Conservation (phyloP, 179 eudicot genomes). For the Actinidia chinensis region DNA sequence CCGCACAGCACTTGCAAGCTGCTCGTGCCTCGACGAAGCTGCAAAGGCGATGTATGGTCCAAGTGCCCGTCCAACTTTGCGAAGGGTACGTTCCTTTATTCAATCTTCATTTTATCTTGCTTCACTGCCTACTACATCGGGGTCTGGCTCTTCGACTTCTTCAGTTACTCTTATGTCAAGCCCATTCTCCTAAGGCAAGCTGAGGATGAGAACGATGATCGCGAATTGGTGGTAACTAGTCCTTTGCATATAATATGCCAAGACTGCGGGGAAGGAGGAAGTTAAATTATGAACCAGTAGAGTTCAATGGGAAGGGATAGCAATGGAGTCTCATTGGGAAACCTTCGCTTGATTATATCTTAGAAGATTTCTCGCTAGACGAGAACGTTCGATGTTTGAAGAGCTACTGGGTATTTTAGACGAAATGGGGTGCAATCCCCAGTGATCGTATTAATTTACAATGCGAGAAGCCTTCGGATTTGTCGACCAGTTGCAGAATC, state of each 20-base stretch:
- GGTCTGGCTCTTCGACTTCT: conserved; percentile 14
- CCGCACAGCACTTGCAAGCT: conserved; percentile 65
- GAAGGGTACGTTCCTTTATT: conserved; percentile 12
- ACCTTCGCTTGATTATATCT: background rate
- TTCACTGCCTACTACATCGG: conserved; percentile 15
- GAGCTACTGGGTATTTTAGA: conserved; percentile 47
- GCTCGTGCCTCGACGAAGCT: conserved; percentile 85
- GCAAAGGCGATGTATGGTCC: conserved; percentile 78
- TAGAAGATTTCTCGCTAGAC: conserved; percentile 26
- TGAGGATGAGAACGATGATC: conserved; percentile 13
- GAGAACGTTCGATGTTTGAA: conserved; percentile 70
- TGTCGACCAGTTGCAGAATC: conserved; percentile 24
- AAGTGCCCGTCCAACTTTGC: conserved; percentile 66
- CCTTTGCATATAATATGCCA: conserved; percentile 22
- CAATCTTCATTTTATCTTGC: background rate
- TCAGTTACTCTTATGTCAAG: conserved; percentile 33
- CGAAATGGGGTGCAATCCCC: conserved; percentile 9
- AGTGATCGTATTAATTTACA: background rate
- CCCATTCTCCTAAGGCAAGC: too few relatives aligned
- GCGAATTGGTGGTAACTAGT: background rate
- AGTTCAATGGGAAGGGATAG: background rate
- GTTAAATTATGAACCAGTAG: conserved; percentile 30
- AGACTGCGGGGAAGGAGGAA: conserved; percentile 27
- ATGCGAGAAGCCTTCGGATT: conserved; percentile 14
- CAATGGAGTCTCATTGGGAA: background rate